Evolutionary conservation across 768 basidiomycete species (phyloP), one percentile per base, ranked within the genome.

Genomic region (Suillus bovinus): DNA sequence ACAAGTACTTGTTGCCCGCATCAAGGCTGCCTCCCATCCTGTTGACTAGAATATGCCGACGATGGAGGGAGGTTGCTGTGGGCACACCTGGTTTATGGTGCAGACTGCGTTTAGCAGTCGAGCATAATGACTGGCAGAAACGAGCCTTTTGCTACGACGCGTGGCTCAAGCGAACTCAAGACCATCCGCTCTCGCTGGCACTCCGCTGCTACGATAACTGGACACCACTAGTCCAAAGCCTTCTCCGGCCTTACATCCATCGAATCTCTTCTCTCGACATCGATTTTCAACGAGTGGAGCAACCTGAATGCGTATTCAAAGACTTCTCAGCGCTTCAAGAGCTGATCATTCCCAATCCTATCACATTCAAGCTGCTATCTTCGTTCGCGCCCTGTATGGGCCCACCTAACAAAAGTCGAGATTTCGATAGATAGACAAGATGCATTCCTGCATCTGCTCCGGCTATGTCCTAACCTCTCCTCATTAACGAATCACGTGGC

Each of bases 271-370:
- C 41, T 41, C 41, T 41, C 16, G 8, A 41, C 4, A 41, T 41
- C 41, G 8, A 9, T 20, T 41, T 41, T 41, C 20, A 9, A 20
- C 41, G 8, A 41, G 8, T 41, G 17, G 20, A 20, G 41, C 41
- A 6, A 41, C 41, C 41, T 41, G 41, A 41, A 41, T 20, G 41
- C 17, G 2, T 52, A 27, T 52, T 31, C 20, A n/a, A n/a, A 52
- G 64, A 72, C 5, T n/a, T 66, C 0, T 62, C 63, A n/a, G 46
- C 63, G 33, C 63, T 70, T 22, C 56, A 72, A 38, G 60, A 70
- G 20, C 20, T 42, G 20, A 42, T 10, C 10, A 42, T 42, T 41
- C 41, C 20, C 7, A 41, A 41, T 41, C 41, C 20, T n/a, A n/a
- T 4, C 10, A 42, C 41, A 13, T n/a, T 22, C 44, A 14, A 14